Base-by-base conservation (phyloP, 768 basidiomycete genomes). In the Podaxis mareebaensis region DNA sequence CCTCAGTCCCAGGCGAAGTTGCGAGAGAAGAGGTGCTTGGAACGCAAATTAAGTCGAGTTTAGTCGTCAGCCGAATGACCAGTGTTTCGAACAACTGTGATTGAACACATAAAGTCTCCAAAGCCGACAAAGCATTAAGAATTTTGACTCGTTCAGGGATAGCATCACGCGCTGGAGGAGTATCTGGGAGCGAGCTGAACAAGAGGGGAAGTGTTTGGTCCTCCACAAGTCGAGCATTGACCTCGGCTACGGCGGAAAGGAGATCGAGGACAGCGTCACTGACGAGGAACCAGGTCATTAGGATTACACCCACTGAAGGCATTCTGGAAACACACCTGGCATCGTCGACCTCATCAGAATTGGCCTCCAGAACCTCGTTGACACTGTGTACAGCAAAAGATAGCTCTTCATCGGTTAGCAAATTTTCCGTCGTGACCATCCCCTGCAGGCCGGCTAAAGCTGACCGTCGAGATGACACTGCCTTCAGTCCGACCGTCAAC, bases 31-130 rank as follows among this genome's bases (percentile, higher is more conserved):
- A 63, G 24, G 33, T 26, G 12, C 38, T 63, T 4, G 78, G 70
- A 51, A 81, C 72, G 66, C 86, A 87, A n/a, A 91, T 73, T 0
- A 90, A 69, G 54, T 93, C 90, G 33, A 99, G 78, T 73, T 93
- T 93, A 3, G 89, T 84, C 2, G 81, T 84, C 24, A 97, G 78
- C 17, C 92, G 86, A 53, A 93, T 81, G 58, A 93, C 86, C 28
- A 99, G 81, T 4, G 81, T 87, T 70, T 93, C 93, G 73, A 96
- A 98, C n/a, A 99, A 81, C 13, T 85, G 79, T 0, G 89, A 81
- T 44, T 88, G 86, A 8, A 84, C 69, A 72, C 93, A 97, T 12
- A 99, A 81, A 13, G 79, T 82, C 58, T 85, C 83, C 51, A 99
- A 81, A 13, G 88, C 83, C 11, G 80, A 78, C 59, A 99, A 82